Evolutionary conservation across 345 rosid genomes (phyloP), one percentile per base, ranked within the genome.

Genomic region (Pistacia integerrima): DNA sequence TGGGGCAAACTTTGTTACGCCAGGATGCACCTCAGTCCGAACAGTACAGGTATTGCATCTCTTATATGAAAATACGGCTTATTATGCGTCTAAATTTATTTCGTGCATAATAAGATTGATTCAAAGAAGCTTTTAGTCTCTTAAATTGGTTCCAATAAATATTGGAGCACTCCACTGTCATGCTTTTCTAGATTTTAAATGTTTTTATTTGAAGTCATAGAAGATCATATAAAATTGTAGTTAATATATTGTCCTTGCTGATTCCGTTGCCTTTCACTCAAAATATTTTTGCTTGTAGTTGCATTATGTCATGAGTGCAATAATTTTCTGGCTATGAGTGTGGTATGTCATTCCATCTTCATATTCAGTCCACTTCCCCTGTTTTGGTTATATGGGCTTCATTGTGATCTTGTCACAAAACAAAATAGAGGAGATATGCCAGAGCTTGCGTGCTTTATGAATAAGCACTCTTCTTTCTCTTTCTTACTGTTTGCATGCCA

Each of bases 1-100:
- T 93, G 80, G 98, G 99, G 77, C 85, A 88, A 80, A 80, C 74
- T 18, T 76, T 95, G 49, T 69, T 93, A 74, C 81, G 68, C n/a
- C 82, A 63, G 70, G 97, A 88, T 61, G 93, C 90, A 16, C 94
- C 98, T 82, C 90, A 88, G 74, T 64, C 86, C 55, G 77, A 69
- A 38, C 18, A 80, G 22, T 84, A 87, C 79, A 90, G 91, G 96
- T 94, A 82, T 79, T 60, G 33, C 16, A 77, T 74, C 54, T 56
- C 48, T 60, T 59, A 55, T 20, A 41, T 69, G 18, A 22, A 38
- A 60, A 44, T 49, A 75, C 57, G 49, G 35, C 46, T 2, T 18
- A 64, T 11, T 18, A 57, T 65, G 66, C 54, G 4, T 30, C 16
- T 54, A 16, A 59, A 17, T 28, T 54, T 60, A 44, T 28, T 30